phyloP scores from a whole-genome alignment of 1,139 yeast genomes.

The Yarrowia galli region DNA sequence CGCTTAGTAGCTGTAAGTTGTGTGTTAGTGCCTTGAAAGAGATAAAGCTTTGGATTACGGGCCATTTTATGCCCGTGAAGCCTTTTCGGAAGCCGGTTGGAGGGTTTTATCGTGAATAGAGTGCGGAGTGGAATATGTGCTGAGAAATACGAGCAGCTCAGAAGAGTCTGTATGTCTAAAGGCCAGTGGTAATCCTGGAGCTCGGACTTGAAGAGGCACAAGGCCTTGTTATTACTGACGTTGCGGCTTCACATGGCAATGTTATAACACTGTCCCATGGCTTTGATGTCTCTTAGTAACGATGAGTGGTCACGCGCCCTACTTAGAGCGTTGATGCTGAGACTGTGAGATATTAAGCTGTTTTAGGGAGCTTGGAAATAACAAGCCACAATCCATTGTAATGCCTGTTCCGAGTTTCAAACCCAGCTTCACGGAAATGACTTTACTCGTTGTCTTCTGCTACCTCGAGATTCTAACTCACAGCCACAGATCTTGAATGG shows the following conservation, averaged over 20 bases:
- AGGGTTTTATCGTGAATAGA: neutral
- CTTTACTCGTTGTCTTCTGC: neutral
- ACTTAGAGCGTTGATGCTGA: neutral
- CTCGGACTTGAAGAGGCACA: too few relatives aligned
- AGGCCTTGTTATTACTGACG: too few relatives aligned
- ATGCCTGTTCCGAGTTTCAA: neutral
- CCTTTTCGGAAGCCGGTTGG: neutral
- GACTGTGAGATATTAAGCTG: neutral
- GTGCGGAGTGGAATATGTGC: neutral
- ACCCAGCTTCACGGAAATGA: conserved; percentile 2
- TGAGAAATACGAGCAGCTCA: neutral
- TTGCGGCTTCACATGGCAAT: too few relatives aligned
- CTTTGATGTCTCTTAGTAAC: too few relatives aligned
- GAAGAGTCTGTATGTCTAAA: too few relatives aligned
- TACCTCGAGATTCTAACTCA: neutral
- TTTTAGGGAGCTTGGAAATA: too few relatives aligned
- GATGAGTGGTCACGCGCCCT: conserved; percentile 3
- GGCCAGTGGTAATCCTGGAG: too few relatives aligned
- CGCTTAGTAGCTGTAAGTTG: neutral
- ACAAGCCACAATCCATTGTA: neutral
- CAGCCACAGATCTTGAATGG: neutral
- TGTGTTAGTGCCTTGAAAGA: neutral
- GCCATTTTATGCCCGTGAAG: neutral
- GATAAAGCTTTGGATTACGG: neutral
- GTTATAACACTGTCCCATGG: too few relatives aligned